Conservation (phyloP, 306 rosid genomes). For the Crataegus laevigata region DNA sequence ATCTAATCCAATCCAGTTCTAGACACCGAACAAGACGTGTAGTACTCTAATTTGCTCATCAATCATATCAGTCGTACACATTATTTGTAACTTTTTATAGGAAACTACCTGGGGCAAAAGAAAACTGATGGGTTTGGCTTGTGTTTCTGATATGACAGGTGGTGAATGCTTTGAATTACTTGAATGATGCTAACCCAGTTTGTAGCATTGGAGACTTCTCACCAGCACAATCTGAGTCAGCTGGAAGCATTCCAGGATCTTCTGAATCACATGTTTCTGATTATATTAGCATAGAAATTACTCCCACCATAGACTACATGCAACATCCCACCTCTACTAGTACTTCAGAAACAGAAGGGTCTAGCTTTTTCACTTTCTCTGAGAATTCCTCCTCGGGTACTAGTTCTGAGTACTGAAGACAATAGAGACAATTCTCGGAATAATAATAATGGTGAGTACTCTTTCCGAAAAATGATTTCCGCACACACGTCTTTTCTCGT, state of each 20-base stretch:
- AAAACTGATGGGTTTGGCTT: background rate
- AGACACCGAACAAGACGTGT: background rate
- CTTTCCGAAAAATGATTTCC: background rate
- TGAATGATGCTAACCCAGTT: slow-evolving; percentile 29
- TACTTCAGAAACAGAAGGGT: slow-evolving; percentile 7
- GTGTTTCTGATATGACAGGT: slow-evolving; percentile 30
- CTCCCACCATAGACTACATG: background rate
- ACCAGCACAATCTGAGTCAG: slow-evolving; percentile 42
- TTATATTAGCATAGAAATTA: slow-evolving; percentile 10
- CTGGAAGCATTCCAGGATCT: slow-evolving; percentile 8
- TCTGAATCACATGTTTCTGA: slow-evolving; percentile 14
- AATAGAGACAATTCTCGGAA: background rate
- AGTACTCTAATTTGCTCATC: background rate
- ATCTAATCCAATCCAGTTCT: too few relatives aligned
- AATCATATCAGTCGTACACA: background rate
- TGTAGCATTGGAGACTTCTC: slow-evolving; percentile 31
- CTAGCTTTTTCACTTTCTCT: slow-evolving; percentile 5
- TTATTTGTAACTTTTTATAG: background rate
- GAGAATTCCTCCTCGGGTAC: slow-evolving; percentile 13
- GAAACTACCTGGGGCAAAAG: background rate
- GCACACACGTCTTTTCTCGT: too few relatives aligned
- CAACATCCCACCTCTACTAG: background rate
- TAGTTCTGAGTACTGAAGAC: background rate
- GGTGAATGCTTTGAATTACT: slow-evolving; percentile 33
- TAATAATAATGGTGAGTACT: background rate